phyloP scores from a whole-genome alignment of 2,329 filamentous ascomycete species.

The Phialophora tarda region DNA sequence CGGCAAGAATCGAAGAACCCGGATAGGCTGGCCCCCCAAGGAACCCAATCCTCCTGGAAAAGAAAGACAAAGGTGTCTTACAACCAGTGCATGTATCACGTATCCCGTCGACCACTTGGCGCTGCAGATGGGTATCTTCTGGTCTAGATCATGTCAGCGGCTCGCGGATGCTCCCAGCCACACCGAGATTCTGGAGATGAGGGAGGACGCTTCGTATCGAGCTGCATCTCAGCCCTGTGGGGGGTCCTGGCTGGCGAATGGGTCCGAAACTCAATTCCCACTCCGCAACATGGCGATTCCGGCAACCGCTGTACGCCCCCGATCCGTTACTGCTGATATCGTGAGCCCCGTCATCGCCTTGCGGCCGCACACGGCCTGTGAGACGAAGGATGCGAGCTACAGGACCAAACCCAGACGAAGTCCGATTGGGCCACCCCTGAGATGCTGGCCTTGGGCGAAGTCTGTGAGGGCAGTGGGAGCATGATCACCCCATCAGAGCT shows the following conservation, averaged over 20 bases:
- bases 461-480: not conserved
- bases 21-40: no score
- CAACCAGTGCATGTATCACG: no score
- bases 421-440: not conserved
- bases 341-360: not conserved
- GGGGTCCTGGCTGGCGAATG: not conserved
- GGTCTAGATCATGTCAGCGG: conserved; percentile 1
- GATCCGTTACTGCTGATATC: not conserved
- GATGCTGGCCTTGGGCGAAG: not conserved
- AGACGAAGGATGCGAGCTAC: not conserved
- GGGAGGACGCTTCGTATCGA: no score
- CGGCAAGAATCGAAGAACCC: no score
- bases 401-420: no score
- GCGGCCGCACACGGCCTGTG: not conserved
- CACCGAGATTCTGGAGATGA: no score
- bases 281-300: not conserved
- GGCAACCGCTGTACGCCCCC: not conserved
- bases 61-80: not conserved
- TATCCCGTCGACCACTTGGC: not conserved
- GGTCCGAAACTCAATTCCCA: not conserved
- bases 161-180: not conserved
- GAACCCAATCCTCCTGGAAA: not conserved
- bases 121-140: not conserved
- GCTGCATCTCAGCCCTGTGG: not conserved
- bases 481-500: not conserved